A percentile compares a stretch with the other conserved stretches of the same genome.
Evolutionary conservation across 441 rosid species (phyloP).

Genomic region (Erysimum pusillum): DNA sequence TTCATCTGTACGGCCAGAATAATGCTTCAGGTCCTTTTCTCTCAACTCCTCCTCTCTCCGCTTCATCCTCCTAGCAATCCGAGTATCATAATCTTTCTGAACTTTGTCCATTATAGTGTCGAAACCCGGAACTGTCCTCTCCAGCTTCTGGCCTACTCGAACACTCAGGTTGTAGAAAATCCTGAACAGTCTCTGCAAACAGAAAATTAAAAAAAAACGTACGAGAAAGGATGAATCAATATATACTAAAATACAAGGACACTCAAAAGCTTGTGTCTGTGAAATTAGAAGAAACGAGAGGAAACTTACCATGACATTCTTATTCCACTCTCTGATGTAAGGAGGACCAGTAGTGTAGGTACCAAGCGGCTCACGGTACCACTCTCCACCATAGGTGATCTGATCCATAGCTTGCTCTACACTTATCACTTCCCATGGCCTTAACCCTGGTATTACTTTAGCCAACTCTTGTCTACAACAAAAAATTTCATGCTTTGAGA

Average conservation of each 20-base stretch:
- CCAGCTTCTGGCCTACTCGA: slow-evolving; percentile 50
- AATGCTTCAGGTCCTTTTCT: slow-evolving; percentile 38
- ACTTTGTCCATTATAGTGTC: slow-evolving; percentile 62
- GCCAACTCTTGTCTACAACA: slow-evolving; percentile 61
- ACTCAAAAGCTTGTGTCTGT: not conserved
- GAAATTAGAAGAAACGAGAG: slow-evolving; percentile 6
- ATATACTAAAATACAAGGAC: slow-evolving; percentile 8
- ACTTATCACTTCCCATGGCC: slow-evolving; percentile 97
- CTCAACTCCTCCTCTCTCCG: slow-evolving; percentile 54
- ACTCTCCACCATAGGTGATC: slow-evolving; percentile 79
- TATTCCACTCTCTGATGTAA: slow-evolving; percentile 74
- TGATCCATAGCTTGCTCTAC: slow-evolving; percentile 96
- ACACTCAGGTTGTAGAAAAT: slow-evolving; percentile 54
- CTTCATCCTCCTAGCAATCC: slow-evolving; percentile 51
- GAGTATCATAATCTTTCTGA: slow-evolving; percentile 48
- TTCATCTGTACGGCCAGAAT: slow-evolving; percentile 17
- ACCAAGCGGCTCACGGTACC: slow-evolving; percentile 94
- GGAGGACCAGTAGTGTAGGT: slow-evolving; percentile 81
- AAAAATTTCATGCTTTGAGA: slow-evolving; percentile 15
- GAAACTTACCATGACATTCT: slow-evolving; percentile 60
- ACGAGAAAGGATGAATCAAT: slow-evolving; percentile 2
- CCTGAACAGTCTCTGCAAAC: slow-evolving; percentile 58
- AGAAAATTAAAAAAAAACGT: not conserved
- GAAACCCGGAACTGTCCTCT: slow-evolving; percentile 68
- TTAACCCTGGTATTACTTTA: slow-evolving; percentile 79